These are phyloP conservation scores for Xylaria bambusicola DNA, from an alignment of 495 filamentous ascomycete genomes.

Conservation along the genomic window DNA sequence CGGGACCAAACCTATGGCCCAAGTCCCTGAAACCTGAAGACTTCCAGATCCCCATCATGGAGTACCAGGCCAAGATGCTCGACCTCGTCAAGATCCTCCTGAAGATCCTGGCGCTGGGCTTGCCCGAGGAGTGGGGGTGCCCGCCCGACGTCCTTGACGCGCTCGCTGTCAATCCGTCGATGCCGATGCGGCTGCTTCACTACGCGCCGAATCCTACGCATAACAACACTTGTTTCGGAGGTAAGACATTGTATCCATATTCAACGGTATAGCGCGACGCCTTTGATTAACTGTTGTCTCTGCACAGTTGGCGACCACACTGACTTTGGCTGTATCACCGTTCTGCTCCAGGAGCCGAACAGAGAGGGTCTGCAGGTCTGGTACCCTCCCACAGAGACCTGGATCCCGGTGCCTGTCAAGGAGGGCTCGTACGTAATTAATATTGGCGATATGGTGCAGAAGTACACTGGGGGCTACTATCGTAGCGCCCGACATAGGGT, in stretches of 20 bases:
- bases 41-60: constrained; percentile 50
- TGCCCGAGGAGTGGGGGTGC: constrained; percentile 44
- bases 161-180: constrained; percentile 48
- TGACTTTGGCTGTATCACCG: constrained; percentile 43
- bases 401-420: constrained; percentile 40
- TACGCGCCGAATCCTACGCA: constrained; percentile 39
- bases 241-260: constrained; percentile 9
- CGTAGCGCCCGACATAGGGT: constrained; percentile 43
- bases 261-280: background rate
- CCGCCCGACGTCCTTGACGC: constrained; percentile 39
- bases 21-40: constrained; percentile 41
- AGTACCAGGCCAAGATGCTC: constrained; percentile 45
- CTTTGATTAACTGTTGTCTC: constrained; percentile 9
- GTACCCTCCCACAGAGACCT: constrained; percentile 38
- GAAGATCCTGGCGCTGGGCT: constrained; percentile 41
- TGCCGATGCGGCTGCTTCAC: constrained; percentile 47
- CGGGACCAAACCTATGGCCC: constrained; percentile 55
- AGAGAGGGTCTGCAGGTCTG: constrained; percentile 48
- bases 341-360: constrained; percentile 46
- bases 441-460: constrained; percentile 45
- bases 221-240: constrained; percentile 45
- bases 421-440: constrained; percentile 50
- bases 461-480: constrained; percentile 41
- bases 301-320: constrained; percentile 32
- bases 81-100: constrained; percentile 37